Evolutionary conservation across 1,284 basidiomycete species (phyloP).

Genomic region (Agaricales sp.): DNA sequence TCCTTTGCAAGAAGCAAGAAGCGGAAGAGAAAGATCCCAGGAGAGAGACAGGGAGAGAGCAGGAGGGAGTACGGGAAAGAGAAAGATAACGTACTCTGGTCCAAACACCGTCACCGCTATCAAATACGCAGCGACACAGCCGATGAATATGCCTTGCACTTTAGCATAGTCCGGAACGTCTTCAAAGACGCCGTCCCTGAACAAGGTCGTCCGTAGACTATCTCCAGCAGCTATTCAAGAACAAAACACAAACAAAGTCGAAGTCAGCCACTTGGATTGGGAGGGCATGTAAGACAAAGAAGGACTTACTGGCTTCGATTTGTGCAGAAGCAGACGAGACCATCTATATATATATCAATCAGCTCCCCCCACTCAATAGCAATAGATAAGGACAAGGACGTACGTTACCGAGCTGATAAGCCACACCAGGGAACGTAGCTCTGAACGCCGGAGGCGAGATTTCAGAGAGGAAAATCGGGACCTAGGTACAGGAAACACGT

Average conservation of each 20-base stretch:
- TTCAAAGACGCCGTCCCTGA: constrained; percentile 30
- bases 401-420: constrained; percentile 79
- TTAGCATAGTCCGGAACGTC: constrained; percentile 74
- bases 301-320: constrained; percentile 73
- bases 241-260: not conserved
- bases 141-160: constrained; percentile 85
- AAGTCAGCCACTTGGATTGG: not conserved
- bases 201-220: constrained; percentile 42
- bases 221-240: constrained; percentile 41
- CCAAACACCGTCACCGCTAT: constrained; percentile 60
- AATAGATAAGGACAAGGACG: constrained; percentile 13
- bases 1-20: constrained; percentile 1
- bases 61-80: not conserved
- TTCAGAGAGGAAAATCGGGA: constrained; percentile 84
- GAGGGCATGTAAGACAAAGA: not conserved
- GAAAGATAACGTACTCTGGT: constrained; percentile 47
- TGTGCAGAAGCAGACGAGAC: constrained; percentile 82
- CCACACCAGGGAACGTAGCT: constrained; percentile 86
- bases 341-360: constrained; percentile 41
- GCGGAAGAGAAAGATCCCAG: not conserved
- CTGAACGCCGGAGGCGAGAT: constrained; percentile 89
- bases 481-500: constrained; percentile 33
- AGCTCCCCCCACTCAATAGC: constrained; percentile 14
- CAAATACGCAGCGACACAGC: constrained; percentile 58
- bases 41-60: not conserved